phyloP scores from a whole-genome alignment of 345 rosid genomes.

The Physaria fendleri region DNA sequence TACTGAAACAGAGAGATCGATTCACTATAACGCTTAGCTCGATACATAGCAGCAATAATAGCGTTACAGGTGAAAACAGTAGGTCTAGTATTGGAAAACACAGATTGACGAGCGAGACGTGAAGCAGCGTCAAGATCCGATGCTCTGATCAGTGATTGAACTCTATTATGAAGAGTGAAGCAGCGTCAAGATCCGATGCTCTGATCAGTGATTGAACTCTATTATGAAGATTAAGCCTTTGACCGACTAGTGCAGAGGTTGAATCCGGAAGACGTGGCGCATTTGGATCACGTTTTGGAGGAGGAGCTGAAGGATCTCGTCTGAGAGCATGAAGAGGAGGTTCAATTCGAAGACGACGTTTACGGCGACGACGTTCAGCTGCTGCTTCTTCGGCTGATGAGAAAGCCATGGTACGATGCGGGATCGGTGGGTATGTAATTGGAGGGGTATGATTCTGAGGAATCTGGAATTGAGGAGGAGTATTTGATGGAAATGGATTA shows the following conservation, averaged over 20 bases:
- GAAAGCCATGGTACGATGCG: slow-evolving; percentile 54
- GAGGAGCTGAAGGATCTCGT: slow-evolving; percentile 40
- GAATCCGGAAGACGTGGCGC: slow-evolving; percentile 92
- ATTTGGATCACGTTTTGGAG: slow-evolving; percentile 75
- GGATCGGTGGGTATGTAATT: slow-evolving; percentile 9
- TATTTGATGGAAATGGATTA: slow-evolving; percentile 1
- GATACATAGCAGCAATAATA: slow-evolving; percentile 87
- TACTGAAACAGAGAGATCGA: slow-evolving; percentile 69
- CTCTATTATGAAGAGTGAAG: no score
- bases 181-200: slow-evolving; percentile 87
- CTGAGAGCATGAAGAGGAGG: slow-evolving; percentile 93
- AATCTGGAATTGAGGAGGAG: slow-evolving; percentile 17
- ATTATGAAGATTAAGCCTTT: slow-evolving; percentile 84
- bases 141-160: slow-evolving; percentile 91
- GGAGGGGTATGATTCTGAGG: slow-evolving; percentile 11
- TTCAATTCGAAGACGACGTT: slow-evolving; percentile 83
- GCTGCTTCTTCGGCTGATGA: slow-evolving; percentile 96
- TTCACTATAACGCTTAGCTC: slow-evolving; percentile 71
- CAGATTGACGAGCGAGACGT: slow-evolving; percentile 65
- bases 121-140: slow-evolving; percentile 92
- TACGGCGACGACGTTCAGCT: slow-evolving; percentile 85
- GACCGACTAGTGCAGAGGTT: slow-evolving; percentile 75
- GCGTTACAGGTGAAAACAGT: slow-evolving; percentile 99
- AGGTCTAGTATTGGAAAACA: slow-evolving; percentile 62
- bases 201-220: slow-evolving; percentile 93